phyloP scores from a whole-genome alignment of 2,329 filamentous ascomycete genomes.

The Paecilomyces fulvus region DNA sequence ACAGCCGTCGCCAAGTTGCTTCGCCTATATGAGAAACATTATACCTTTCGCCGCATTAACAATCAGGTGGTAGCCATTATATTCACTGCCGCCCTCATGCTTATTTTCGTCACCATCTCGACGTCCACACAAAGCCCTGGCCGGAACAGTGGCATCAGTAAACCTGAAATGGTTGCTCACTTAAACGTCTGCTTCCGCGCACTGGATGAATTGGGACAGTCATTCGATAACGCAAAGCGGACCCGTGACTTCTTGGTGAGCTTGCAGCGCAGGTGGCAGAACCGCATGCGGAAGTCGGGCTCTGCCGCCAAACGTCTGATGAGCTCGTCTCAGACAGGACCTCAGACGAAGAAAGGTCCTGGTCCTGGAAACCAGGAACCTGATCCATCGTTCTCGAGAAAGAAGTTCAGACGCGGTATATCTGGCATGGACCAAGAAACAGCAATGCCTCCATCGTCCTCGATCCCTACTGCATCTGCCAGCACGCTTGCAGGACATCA shows the following conservation, averaged over 20 bases:
- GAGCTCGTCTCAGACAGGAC: constrained; percentile 7
- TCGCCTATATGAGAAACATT: constrained; percentile 32
- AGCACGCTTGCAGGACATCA: not conserved
- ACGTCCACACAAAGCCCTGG: constrained; percentile 9
- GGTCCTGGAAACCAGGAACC: not conserved
- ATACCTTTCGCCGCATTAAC: constrained; percentile 37
- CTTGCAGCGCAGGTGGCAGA: constrained; percentile 31
- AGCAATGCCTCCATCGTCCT: not conserved
- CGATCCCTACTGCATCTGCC: not conserved
- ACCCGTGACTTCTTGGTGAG: constrained; percentile 31
- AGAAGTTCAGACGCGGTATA: not conserved
- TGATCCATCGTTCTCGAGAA: not conserved
- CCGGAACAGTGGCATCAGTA: not conserved
- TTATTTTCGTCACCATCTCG: constrained; percentile 30
- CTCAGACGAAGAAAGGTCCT: not conserved
- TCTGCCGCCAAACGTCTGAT: constrained; percentile 20
- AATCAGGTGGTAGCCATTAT: constrained; percentile 38
- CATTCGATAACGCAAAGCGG: constrained; percentile 33
- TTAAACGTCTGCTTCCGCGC: constrained; percentile 36
- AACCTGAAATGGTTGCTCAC: constrained; percentile 22
- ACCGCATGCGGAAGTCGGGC: constrained; percentile 24
- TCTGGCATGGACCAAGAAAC: not conserved
- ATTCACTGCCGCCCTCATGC: constrained; percentile 36
- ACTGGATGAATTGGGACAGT: constrained; percentile 33
- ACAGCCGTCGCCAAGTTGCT: constrained; percentile 33